A percentile compares a stretch with the other conserved stretches of the same genome.
Conservation (phyloP, 768 basidiomycete species). For the Kwoniella botswanensis region DNA sequence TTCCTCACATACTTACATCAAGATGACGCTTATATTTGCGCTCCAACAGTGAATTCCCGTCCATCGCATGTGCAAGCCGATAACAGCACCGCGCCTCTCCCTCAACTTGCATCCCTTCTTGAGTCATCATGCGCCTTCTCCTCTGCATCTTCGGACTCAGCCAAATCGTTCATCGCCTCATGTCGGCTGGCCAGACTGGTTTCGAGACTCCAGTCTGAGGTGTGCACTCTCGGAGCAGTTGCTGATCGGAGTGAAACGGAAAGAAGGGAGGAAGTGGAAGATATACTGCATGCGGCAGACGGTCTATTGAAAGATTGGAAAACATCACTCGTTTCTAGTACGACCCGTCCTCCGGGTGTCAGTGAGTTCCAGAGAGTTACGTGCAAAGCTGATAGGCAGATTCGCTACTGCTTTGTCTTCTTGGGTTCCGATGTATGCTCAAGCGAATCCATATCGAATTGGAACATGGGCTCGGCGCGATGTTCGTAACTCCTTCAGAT, state of each 20-base stretch:
- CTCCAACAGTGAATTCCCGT: slow-evolving; percentile 31
- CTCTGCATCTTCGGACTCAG: slow-evolving; percentile 29
- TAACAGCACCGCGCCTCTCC: slow-evolving; percentile 30
- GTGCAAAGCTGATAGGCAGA: slow-evolving; percentile 12
- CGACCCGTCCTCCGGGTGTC: slow-evolving; percentile 25
- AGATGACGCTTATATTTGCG: not conserved
- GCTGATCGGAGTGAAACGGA: slow-evolving; percentile 11
- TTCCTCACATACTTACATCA: not conserved
- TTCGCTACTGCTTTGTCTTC: slow-evolving; percentile 29
- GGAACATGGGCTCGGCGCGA: slow-evolving; percentile 31
- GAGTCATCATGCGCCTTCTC: slow-evolving; percentile 26
- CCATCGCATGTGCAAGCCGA: slow-evolving; percentile 33
- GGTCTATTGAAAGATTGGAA: slow-evolving; percentile 25
- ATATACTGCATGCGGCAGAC: slow-evolving; percentile 13
- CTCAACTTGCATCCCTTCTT: slow-evolving; percentile 27
- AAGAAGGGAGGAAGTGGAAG: slow-evolving; percentile 24
- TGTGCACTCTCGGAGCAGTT: slow-evolving; percentile 30
- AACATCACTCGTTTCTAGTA: not conserved
- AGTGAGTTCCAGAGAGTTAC: slow-evolving; percentile 16
- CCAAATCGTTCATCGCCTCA: slow-evolving; percentile 33
- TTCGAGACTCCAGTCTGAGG: slow-evolving; percentile 25
- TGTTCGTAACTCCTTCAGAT: slow-evolving; percentile 17
- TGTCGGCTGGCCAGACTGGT: slow-evolving; percentile 33
- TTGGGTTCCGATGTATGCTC: slow-evolving; percentile 39
- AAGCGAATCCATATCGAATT: slow-evolving; percentile 33